These are phyloP conservation scores for Neurospora intermedia DNA, from an alignment of 495 filamentous ascomycete genomes.

Conservation along the genomic window DNA sequence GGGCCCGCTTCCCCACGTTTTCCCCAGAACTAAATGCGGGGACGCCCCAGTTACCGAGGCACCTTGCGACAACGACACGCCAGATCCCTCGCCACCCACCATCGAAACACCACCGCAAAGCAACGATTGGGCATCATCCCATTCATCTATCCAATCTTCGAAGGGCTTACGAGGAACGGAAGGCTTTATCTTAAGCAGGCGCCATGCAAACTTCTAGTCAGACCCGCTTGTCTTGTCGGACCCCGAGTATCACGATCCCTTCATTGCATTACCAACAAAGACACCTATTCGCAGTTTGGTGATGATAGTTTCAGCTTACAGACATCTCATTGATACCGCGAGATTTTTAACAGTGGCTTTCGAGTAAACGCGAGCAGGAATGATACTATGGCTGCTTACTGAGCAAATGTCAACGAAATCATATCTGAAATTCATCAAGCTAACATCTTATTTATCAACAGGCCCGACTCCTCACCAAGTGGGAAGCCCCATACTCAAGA, in stretches of 20 bases:
- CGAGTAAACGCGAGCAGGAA: neutral
- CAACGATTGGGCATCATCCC: neutral
- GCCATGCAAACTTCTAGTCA: neutral
- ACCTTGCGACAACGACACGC: neutral
- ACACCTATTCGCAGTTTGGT: neutral
- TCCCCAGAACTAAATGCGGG: neutral
- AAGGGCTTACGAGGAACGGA: neutral
- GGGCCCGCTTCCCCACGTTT: neutral
- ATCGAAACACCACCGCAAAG: neutral
- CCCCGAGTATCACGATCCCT: neutral
- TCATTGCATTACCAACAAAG: neutral
- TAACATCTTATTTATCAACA: neutral
- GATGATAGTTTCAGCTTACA: neutral
- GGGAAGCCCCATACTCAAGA: neutral
- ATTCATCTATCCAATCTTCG: neutral
- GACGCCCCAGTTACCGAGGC: neutral
- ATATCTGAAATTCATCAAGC: neutral
- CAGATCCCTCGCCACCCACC: neutral
- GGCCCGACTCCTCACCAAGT: neutral
- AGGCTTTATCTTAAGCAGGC: neutral
- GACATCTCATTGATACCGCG: neutral
- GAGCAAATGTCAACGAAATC: neutral
- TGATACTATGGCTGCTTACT: neutral
- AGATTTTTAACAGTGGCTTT: neutral
- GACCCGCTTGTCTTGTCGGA: neutral